phyloP scores from a whole-genome alignment of 495 filamentous ascomycete species.

The Tuber aestivum region DNA sequence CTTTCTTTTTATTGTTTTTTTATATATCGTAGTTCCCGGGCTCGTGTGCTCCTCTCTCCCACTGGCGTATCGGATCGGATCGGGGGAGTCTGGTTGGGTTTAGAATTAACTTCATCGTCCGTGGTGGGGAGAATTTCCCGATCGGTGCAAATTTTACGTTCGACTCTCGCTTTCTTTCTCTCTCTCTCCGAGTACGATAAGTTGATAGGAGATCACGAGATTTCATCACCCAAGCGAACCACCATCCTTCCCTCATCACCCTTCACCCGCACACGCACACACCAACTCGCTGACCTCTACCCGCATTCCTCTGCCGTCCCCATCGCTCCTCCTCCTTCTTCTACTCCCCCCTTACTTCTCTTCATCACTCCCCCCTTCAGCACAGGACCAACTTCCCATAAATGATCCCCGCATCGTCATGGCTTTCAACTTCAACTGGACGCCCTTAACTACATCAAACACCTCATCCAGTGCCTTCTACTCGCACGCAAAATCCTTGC shows the following conservation, averaged over 20 bases:
- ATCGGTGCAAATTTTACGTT: neutral
- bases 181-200: too few relatives aligned
- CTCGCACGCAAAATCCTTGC: conserved; percentile 81
- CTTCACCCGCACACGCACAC: neutral
- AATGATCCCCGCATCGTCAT: conserved; percentile 48
- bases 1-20: neutral
- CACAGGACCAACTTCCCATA: neutral
- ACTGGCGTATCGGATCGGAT: conserved; percentile 1
- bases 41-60: neutral
- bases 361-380: neutral
- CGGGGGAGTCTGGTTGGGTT: neutral
- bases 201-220: neutral
- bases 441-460: conserved; percentile 90
- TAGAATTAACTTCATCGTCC: neutral
- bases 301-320: neutral
- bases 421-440: conserved; percentile 99
- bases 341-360: neutral
- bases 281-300: neutral
- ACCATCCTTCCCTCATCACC: neutral
- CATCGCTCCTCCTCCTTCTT: neutral
- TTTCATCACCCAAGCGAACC: neutral
- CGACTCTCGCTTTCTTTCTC: neutral
- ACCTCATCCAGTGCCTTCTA: conserved; percentile 58
- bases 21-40: neutral
- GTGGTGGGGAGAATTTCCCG: neutral